These are phyloP conservation scores for Neurospora africana DNA, from an alignment of 495 filamentous ascomycete species.

Conservation along the genomic window DNA sequence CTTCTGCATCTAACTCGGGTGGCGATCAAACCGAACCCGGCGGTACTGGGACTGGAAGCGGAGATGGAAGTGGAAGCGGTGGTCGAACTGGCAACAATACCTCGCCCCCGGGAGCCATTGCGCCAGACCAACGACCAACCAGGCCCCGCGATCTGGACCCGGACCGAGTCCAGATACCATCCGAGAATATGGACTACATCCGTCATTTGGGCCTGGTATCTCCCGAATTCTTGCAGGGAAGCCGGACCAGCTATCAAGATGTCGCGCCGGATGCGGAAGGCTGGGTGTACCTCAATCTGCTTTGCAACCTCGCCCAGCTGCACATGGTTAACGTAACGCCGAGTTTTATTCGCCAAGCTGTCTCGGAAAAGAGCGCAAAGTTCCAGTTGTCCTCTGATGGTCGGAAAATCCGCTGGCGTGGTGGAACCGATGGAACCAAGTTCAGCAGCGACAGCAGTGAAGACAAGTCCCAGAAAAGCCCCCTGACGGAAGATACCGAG, in stretches of 20 bases:
- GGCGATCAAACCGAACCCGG: conserved; percentile 28
- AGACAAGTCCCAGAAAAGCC: conserved; percentile 30
- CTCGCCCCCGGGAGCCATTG: conserved; percentile 32
- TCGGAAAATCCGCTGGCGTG: conserved; percentile 62
- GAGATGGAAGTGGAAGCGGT: conserved; percentile 17
- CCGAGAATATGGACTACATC: conserved; percentile 67
- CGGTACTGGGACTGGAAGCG: conserved; percentile 24
- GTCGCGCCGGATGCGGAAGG: conserved; percentile 44
- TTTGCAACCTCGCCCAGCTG: conserved; percentile 71
- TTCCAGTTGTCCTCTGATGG: conserved; percentile 67
- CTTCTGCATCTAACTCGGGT: conserved; percentile 27
- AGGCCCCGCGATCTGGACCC: conserved; percentile 62
- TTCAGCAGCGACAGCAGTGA: conserved; percentile 46
- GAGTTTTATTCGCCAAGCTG: conserved; percentile 58
- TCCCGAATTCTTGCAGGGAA: conserved; percentile 23
- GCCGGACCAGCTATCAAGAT: conserved; percentile 21
- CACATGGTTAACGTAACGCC: conserved; percentile 68
- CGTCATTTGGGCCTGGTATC: conserved; percentile 55
- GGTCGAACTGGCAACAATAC: conserved; percentile 20
- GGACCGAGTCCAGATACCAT: conserved; percentile 52
- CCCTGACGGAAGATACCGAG: conserved; percentile 28
- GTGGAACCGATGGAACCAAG: conserved; percentile 47
- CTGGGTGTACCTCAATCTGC: conserved; percentile 75
- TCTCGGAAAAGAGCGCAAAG: conserved; percentile 52
- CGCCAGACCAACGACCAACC: conserved; percentile 58